phyloP scores from a whole-genome alignment of 805 yeast species.

The Starmerella vaccinii region DNA sequence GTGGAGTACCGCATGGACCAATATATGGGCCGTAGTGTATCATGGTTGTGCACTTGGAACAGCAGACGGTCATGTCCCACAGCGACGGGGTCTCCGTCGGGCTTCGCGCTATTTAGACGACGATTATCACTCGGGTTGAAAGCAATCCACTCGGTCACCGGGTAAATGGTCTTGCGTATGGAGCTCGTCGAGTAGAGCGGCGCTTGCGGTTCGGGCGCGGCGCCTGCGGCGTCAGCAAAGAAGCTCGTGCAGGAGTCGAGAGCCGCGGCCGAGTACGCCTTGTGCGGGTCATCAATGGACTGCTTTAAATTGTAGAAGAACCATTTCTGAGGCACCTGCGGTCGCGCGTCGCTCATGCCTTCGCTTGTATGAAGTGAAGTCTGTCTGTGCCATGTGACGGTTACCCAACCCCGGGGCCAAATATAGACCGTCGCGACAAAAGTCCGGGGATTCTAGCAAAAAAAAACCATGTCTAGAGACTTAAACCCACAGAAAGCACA shows the following conservation, averaged over 20 bases:
- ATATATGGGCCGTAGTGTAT: slow-evolving; percentile 31
- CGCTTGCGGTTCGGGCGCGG: not conserved
- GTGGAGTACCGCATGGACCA: slow-evolving; percentile 31
- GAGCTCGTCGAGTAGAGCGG: slow-evolving; percentile 24
- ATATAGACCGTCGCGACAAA: not conserved
- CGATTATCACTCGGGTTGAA: slow-evolving; percentile 32
- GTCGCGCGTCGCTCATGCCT: not conserved
- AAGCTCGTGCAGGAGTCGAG: slow-evolving; percentile 12
- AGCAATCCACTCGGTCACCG: slow-evolving; percentile 31
- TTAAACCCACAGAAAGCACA: no score
- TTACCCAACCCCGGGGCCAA: not conserved
- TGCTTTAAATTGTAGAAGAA: slow-evolving; percentile 22
- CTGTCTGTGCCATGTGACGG: not conserved
- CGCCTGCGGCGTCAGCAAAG: not conserved
- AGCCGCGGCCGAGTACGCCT: slow-evolving; percentile 14
- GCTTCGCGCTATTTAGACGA: slow-evolving; percentile 22
- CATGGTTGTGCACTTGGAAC: slow-evolving; percentile 22
- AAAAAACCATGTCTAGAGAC: no score
- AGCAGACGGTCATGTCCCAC: slow-evolving; percentile 30
- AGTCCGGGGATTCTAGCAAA: no score
- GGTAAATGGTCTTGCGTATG: slow-evolving; percentile 24
- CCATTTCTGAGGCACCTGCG: slow-evolving; percentile 18
- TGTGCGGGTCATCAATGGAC: slow-evolving; percentile 22
- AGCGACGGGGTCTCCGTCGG: slow-evolving; percentile 19
- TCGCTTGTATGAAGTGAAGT: not conserved